phyloP scores from a whole-genome alignment of 768 basidiomycete genomes.

The Termitomyces sp. region DNA sequence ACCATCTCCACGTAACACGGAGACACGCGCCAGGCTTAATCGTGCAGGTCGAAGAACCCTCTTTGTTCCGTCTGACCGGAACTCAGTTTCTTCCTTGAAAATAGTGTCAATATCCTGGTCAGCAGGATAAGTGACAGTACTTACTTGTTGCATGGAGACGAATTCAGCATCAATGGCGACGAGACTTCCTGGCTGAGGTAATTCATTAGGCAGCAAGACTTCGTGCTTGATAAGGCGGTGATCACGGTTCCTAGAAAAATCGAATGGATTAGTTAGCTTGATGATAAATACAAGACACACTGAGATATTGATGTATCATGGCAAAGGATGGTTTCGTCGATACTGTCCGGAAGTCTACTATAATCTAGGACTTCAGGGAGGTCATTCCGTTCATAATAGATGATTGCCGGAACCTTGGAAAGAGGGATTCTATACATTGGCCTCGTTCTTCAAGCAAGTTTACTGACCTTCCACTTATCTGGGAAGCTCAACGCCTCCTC shows the following conservation, averaged over 20 bases:
- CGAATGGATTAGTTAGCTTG: background rate
- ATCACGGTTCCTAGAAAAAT: conserved; percentile 63
- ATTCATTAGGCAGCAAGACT: conserved; percentile 61
- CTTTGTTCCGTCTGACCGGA: conserved; percentile 90
- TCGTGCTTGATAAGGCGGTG: conserved; percentile 71
- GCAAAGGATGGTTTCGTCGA: conserved; percentile 72
- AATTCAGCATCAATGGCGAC: conserved; percentile 98
- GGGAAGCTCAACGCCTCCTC: conserved; percentile 86
- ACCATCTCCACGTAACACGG: conserved; percentile 85
- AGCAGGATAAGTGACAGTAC: conserved; percentile 2
- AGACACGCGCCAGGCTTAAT: conserved; percentile 90
- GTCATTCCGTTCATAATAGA: conserved; percentile 84
- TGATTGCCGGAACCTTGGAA: conserved; percentile 71
- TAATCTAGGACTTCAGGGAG: conserved; percentile 53
- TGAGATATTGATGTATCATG: conserved; percentile 85
- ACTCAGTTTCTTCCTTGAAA: conserved; percentile 86
- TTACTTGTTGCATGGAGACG: conserved; percentile 90
- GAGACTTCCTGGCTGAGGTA: conserved; percentile 80
- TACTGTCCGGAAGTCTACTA: conserved; percentile 50
- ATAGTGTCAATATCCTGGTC: background rate
- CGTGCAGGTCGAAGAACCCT: conserved; percentile 89
- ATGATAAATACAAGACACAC: conserved; percentile 34
- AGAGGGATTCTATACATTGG: conserved; percentile 13
- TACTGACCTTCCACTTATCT: conserved; percentile 82
- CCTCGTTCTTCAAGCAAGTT: background rate